Percentiles rank a stretch among this genome's conserved stretches.
These are phyloP conservation scores for Silene coronaria DNA, from an alignment of 179 eudicot genomes.

Conservation along the genomic window DNA sequence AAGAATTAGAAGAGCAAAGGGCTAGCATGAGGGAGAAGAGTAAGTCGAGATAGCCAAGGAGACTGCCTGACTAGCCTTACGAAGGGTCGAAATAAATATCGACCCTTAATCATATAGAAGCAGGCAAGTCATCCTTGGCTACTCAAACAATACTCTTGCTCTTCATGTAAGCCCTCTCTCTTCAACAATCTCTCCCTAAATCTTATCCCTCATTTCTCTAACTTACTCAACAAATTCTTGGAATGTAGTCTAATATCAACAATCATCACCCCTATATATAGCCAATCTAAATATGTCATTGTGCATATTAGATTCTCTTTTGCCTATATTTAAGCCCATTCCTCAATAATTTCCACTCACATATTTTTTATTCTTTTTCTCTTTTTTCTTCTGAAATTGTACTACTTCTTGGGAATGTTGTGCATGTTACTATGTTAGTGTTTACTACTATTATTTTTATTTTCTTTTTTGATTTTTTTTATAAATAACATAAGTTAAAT, in stretches of 20 bases:
- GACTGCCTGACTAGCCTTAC: background rate
- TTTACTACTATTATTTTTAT: no score
- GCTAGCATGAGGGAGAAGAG: conserved; percentile 1
- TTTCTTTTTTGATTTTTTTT: background rate
- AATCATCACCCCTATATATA: background rate
- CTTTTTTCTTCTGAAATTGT: background rate
- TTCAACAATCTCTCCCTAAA: background rate
- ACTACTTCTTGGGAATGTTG: no score
- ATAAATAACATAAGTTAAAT: no score
- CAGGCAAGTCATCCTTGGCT: conserved; percentile 4
- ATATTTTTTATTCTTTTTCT: background rate
- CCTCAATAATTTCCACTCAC: background rate
- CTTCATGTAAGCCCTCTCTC: background rate
- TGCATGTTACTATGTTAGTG: no score
- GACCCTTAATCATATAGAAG: background rate
- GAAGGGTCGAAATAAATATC: background rate
- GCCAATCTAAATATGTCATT: background rate
- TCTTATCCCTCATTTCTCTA: no score
- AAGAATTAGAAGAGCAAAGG: background rate
- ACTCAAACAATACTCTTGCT: background rate
- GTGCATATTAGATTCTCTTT: background rate
- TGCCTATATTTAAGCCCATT: background rate
- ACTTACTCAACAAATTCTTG: background rate
- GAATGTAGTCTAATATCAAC: background rate
- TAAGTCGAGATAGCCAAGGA: conserved; percentile 2